Percentiles rank a stretch among this genome's conserved stretches.
phyloP scores from a whole-genome alignment of 2,329 filamentous ascomycete species.

The Epichloe hybrida region DNA sequence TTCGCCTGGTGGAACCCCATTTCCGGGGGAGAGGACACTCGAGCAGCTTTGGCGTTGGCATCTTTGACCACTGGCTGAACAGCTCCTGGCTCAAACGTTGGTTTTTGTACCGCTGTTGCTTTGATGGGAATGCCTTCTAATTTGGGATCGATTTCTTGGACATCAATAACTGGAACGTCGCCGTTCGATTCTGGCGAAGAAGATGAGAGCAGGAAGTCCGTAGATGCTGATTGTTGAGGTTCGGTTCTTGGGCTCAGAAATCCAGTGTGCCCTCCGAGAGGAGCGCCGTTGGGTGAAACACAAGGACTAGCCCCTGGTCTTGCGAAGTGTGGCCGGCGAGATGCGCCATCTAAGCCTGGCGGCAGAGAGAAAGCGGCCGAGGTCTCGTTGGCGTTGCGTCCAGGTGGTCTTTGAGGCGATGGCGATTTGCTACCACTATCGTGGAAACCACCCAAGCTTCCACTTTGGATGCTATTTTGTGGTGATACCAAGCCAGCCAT shows the following conservation, averaged over 20 bases:
- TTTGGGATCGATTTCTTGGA: slow-evolving; percentile 42
- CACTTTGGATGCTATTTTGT: slow-evolving; percentile 14
- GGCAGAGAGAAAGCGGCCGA: slow-evolving; percentile 16
- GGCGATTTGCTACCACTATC: slow-evolving; percentile 5
- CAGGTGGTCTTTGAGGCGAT: slow-evolving; percentile 10
- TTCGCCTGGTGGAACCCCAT: background rate
- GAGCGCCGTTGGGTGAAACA: slow-evolving; percentile 20
- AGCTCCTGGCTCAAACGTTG: slow-evolving; percentile 27
- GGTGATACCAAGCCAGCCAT: slow-evolving; percentile 18
- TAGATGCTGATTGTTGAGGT: slow-evolving; percentile 19
- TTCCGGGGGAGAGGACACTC: slow-evolving; percentile 13
- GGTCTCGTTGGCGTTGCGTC: slow-evolving; percentile 9
- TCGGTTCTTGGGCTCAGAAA: slow-evolving; percentile 33
- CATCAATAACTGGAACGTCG: slow-evolving; percentile 37
- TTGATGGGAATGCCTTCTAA: slow-evolving; percentile 48
- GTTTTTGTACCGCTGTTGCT: slow-evolving; percentile 35
- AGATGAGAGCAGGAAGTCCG: slow-evolving; percentile 21
- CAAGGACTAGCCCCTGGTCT: slow-evolving; percentile 16
- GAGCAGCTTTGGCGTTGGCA: slow-evolving; percentile 17
- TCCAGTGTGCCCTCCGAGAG: slow-evolving; percentile 23
- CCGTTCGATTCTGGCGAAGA: slow-evolving; percentile 18
- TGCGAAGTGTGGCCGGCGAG: slow-evolving; percentile 20
- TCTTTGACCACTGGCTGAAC: slow-evolving; percentile 16
- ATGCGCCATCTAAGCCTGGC: slow-evolving; percentile 20
- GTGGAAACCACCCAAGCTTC: slow-evolving; percentile 13